Percentiles rank a stretch among this genome's conserved stretches.
Conservation (phyloP, 768 basidiomycete species). For the Trametes punicea region DNA sequence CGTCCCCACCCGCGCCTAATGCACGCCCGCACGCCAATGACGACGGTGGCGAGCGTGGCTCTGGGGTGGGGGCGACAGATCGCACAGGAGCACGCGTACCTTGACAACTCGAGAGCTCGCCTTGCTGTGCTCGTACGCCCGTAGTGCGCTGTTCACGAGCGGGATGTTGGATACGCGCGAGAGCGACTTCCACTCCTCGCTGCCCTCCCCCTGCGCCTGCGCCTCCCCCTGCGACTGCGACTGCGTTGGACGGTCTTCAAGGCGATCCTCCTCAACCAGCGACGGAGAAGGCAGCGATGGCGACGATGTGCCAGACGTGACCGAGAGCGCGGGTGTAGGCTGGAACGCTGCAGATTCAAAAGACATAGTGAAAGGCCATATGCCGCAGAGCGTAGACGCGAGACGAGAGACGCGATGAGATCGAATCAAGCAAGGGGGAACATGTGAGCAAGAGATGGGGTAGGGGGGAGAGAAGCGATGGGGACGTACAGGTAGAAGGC, state of each 20-base stretch:
- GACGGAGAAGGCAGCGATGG: conserved; percentile 31
- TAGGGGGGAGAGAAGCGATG: conserved; percentile 3
- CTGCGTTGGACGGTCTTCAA: background rate
- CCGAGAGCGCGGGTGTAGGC: conserved; percentile 34
- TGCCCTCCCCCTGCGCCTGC: conserved; percentile 11
- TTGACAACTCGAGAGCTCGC: conserved; percentile 83
- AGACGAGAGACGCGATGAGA: background rate
- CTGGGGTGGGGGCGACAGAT: too few relatives aligned
- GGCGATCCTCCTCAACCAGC: conserved; percentile 17
- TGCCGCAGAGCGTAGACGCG: background rate
- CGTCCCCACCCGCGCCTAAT: too few relatives aligned
- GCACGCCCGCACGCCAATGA: too few relatives aligned
- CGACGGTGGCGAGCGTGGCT: too few relatives aligned
- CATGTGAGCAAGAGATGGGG: background rate
- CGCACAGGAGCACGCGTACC: too few relatives aligned
- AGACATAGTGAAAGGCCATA: background rate
- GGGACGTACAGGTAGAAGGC: conserved; percentile 27
- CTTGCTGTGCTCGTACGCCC: conserved; percentile 80
- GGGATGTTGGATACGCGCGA: conserved; percentile 67
- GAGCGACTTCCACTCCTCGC: conserved; percentile 38
- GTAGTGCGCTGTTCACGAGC: conserved; percentile 66
- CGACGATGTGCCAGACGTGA: conserved; percentile 31
- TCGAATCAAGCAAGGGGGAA: background rate
- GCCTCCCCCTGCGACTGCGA: background rate
- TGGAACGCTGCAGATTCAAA: conserved; percentile 28